These are phyloP conservation scores for Triticum monococcum DNA, from an alignment of 176 grass and related monocot species.

Conservation along the genomic window DNA sequence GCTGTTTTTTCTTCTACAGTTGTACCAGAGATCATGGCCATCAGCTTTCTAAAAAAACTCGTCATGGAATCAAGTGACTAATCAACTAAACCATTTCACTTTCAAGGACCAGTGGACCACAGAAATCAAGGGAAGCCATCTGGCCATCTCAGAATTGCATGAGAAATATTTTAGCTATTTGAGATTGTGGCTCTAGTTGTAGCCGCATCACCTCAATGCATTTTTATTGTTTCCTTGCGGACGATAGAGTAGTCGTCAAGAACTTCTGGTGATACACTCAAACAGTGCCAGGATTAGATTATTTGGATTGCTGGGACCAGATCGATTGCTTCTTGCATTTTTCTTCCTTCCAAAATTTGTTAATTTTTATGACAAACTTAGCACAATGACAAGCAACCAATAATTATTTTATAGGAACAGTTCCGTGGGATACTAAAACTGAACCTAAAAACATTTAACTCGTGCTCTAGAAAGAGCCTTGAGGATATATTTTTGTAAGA, in stretches of 20 bases:
- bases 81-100: neutral
- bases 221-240: slow-evolving; percentile 22
- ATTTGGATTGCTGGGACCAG: slow-evolving; percentile 15
- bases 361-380: neutral
- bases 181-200: slow-evolving; percentile 26
- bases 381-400: neutral
- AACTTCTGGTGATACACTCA: slow-evolving; percentile 21
- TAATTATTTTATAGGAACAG: neutral
- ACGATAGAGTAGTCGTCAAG: slow-evolving; percentile 8
- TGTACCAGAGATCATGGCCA: neutral
- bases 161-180: slow-evolving; percentile 36
- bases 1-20: neutral
- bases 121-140: neutral
- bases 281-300: slow-evolving; percentile 19
- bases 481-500: neutral
- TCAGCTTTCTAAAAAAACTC: neutral
- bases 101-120: slow-evolving; percentile 6
- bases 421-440: neutral
- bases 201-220: slow-evolving; percentile 19
- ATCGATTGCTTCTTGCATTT: slow-evolving; percentile 15
- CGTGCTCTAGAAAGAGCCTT: neutral
- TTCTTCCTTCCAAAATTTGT: neutral
- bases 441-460: neutral
- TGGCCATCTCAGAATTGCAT: neutral
- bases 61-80: neutral